Evolutionary conservation across 768 basidiomycete species (phyloP).

Genomic region (Tricholoma hemisulphureum): DNA sequence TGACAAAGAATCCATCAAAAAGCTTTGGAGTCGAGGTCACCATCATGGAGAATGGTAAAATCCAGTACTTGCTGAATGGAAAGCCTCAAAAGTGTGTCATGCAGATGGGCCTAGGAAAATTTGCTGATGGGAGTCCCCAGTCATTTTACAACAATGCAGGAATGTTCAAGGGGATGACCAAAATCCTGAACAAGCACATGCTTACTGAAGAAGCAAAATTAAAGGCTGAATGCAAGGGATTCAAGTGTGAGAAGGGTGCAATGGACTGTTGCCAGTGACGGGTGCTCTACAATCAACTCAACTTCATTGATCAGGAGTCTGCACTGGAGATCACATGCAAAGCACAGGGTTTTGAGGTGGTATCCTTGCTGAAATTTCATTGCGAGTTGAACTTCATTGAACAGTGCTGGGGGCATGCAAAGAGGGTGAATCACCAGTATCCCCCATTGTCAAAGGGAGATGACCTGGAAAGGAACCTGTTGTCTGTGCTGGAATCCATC

Average conservation of each 20-base stretch:
- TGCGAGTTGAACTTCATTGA: no score
- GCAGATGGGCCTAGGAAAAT: neutral
- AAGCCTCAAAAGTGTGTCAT: neutral
- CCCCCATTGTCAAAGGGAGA: neutral
- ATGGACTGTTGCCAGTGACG: neutral
- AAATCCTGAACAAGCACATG: neutral
- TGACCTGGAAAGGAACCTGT: neutral
- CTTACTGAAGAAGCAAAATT: neutral
- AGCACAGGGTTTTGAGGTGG: neutral
- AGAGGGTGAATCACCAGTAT: neutral
- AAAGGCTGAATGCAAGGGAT: neutral
- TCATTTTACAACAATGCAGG: neutral
- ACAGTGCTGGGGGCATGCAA: no score
- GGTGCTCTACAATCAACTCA: neutral
- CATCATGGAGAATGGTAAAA: neutral
- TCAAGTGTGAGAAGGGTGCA: neutral
- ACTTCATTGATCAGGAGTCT: neutral
- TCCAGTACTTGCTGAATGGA: neutral
- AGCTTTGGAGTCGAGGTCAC: neutral
- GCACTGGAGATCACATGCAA: neutral
- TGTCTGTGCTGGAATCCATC: neutral
- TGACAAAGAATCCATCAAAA: conserved; percentile 7
- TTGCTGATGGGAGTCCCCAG: neutral
- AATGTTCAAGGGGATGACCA: neutral
- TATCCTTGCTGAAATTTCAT: no score